Evolutionary conservation across 306 rosid species (phyloP), one percentile per base, ranked within the genome.

Genomic region (Pyrus betulifolia): DNA sequence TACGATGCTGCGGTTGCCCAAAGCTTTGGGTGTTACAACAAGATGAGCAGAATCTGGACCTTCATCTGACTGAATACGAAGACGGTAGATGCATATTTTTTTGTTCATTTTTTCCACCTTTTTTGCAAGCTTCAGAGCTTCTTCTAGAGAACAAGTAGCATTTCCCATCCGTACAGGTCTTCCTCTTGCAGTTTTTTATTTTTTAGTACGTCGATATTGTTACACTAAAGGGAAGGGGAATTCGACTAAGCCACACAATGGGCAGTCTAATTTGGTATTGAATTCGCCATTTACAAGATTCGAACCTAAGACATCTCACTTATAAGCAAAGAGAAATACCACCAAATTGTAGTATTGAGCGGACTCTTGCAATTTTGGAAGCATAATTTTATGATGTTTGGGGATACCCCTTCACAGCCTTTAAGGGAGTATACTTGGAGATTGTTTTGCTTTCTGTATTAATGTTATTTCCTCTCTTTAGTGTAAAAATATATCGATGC

Each of bases 1-100:
- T 74, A 90, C 19, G 92, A 89, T 59, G 73, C 90, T 45, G 85
- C 76, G 14, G 77, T 88, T 69, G 74, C 90, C 52, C 86, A 74
- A 65, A 88, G 83, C 80, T 94, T 83, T 42, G 85, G 79, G 62
- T 80, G 70, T n/a, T 71, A 55, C 77, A 78, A 40, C 69, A 82
- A 69, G 66, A 72, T 6, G 82, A 91, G 70, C 72, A 70, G 27
- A 71, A 55, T 31, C 86, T 66, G 82, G 25, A 25, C 52, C 82
- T 51, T 85, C 82, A 85, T 74, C 45, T 69, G 51, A 55, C 75
- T 46, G 60, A 22, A 73, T 75, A 22, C 19, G 33, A 23, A 13
- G 58, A 67, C 25, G 71, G 40, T 6, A 14, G 4, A 62, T 45
- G 42, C 12, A 17, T 65, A 15, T 45, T 23, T 38, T 12, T 67